Conservation (phyloP, 2,329 filamentous ascomycete genomes). For the Chaetomiaceae sp. region DNA sequence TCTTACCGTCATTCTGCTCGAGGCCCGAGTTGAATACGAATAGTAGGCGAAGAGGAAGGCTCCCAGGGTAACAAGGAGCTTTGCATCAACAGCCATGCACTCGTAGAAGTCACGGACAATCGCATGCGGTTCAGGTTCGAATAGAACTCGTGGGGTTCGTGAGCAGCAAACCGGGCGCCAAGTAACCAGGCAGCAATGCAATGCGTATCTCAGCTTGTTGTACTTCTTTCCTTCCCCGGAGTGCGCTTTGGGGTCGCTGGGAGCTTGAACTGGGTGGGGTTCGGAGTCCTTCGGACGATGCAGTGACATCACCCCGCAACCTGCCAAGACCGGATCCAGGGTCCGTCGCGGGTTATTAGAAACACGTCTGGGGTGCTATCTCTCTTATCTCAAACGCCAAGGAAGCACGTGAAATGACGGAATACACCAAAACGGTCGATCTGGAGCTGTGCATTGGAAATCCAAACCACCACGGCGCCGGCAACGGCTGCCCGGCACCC, state of each 20-base stretch:
- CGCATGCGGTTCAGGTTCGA: not conserved
- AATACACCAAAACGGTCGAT: conserved; percentile 13
- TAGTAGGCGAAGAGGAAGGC: not conserved
- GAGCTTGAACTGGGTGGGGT: not conserved
- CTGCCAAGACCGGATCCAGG: conserved; percentile 3
- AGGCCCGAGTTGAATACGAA: not conserved
- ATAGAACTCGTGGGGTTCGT: too few species aligned
- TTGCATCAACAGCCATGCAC: not conserved
- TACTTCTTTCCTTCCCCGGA: too few species aligned
- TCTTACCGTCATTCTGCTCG: not conserved
- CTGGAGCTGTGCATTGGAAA: conserved; percentile 2
- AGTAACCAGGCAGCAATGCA: not conserved
- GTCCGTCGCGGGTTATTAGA: not conserved
- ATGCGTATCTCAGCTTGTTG: too few species aligned
- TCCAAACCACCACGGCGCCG: conserved; percentile 8
- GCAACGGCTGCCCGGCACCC: conserved; percentile 10
- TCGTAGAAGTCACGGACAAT: not conserved
- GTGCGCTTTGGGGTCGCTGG: too few species aligned
- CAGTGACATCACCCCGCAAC: conserved; percentile 19
- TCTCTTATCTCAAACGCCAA: conserved; percentile 5
- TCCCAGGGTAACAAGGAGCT: not conserved
- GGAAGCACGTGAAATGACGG: conserved; percentile 28
- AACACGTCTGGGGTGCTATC: not conserved
- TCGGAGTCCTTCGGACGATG: too few species aligned
- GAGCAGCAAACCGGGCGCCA: too few species aligned